A percentile compares a stretch with the other conserved stretches of the same genome.
Evolutionary conservation across 2,329 filamentous ascomycete genomes (phyloP).

Genomic region (Basipetospora chlamydospora): DNA sequence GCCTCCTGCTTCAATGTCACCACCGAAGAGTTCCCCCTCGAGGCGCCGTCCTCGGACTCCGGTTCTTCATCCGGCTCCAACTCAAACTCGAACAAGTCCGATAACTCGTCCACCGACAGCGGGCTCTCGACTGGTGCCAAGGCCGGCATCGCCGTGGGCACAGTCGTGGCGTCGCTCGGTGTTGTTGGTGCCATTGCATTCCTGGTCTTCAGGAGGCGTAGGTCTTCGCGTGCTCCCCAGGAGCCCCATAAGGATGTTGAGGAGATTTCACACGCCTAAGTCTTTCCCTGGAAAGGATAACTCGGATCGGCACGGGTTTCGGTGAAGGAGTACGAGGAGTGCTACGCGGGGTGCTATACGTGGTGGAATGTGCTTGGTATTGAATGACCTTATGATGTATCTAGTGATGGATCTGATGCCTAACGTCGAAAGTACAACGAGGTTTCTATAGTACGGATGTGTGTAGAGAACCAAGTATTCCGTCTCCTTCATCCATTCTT

Average conservation of each 20-base stretch:
- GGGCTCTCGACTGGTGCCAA: conserved; percentile 19
- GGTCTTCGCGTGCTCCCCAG: background rate
- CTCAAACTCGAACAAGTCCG: background rate
- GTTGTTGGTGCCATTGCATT: conserved; percentile 16
- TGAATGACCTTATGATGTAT: no score
- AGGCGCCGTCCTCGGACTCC: conserved; percentile 8
- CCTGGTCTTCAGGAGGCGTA: conserved; percentile 10
- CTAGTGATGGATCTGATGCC: no score
- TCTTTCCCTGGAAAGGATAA: no score
- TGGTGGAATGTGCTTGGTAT: no score
- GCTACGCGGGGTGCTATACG: no score
- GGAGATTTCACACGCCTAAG: no score
- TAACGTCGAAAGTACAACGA: no score
- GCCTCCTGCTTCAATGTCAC: conserved; percentile 22
- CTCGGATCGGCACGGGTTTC: no score
- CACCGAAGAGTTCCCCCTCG: conserved; percentile 11
- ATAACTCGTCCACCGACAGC: conserved; percentile 4
- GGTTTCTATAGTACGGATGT: no score
- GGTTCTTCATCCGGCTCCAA: conserved; percentile 7
- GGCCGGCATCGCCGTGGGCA: conserved; percentile 22
- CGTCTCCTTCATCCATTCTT: no score
- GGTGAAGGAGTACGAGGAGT: no score
- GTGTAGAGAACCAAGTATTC: no score
- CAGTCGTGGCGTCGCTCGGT: conserved; percentile 16
- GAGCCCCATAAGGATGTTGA: conserved; percentile 1